A percentile compares a stretch with the other conserved stretches of the same genome.
These are phyloP conservation scores for Monotropa hypopitys DNA, from an alignment of 179 eudicot species.

Conservation along the genomic window DNA sequence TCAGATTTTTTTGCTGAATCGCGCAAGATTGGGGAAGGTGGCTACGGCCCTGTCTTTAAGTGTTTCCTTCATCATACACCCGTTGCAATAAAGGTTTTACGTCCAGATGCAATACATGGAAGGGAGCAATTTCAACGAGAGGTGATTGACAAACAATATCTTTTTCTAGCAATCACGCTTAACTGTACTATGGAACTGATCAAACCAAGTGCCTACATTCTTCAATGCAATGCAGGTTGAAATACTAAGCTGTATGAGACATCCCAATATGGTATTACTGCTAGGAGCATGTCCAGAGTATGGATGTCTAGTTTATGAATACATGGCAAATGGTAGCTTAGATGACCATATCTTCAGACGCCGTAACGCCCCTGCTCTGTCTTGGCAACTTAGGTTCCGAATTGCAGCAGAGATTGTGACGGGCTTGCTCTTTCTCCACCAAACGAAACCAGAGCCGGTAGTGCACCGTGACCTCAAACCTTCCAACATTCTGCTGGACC, in stretches of 20 bases:
- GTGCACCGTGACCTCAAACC: slow-evolving; percentile 42
- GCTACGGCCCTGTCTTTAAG: slow-evolving; percentile 35
- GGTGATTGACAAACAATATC: slow-evolving; percentile 8
- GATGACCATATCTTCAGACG: slow-evolving; percentile 25
- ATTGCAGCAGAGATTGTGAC: slow-evolving; percentile 34
- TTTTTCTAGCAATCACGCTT: neutral
- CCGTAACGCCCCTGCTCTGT: slow-evolving; percentile 17
- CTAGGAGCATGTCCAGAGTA: slow-evolving; percentile 42
- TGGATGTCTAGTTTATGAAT: slow-evolving; percentile 34
- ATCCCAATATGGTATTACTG: slow-evolving; percentile 38
- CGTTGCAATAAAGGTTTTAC: slow-evolving; percentile 35
- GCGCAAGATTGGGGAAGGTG: slow-evolving; percentile 37
- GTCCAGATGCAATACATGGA: slow-evolving; percentile 38
- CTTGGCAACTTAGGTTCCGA: slow-evolving; percentile 34
- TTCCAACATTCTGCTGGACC: slow-evolving; percentile 30
- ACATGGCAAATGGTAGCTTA: slow-evolving; percentile 37
- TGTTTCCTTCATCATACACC: slow-evolving; percentile 35
- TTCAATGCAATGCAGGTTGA: slow-evolving; percentile 16
- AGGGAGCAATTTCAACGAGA: slow-evolving; percentile 31
- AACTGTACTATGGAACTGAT: neutral
- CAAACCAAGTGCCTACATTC: neutral
- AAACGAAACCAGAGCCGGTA: slow-evolving; percentile 31
- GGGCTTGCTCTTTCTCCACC: slow-evolving; percentile 33
- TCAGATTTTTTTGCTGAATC: slow-evolving; percentile 23
- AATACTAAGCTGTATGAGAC: slow-evolving; percentile 33